A percentile compares a stretch with the other conserved stretches of the same genome.
Conservation (phyloP, 352 stramenopile genomes). For the Phytophthora capsici region DNA sequence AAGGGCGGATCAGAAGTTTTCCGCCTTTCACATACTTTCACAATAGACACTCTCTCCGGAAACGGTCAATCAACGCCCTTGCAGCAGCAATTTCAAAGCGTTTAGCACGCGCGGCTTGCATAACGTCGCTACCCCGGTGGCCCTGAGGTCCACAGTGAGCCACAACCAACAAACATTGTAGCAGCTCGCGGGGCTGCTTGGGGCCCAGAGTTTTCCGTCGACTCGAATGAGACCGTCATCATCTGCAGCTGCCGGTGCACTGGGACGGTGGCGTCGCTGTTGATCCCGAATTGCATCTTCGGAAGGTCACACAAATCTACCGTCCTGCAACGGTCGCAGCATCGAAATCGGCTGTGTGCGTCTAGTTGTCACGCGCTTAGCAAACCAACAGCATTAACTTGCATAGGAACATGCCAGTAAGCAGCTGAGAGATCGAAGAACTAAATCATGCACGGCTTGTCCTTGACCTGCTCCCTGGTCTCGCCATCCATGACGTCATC, state of each 20-base stretch:
- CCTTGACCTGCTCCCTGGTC: no score
- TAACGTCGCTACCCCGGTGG: conserved; percentile 7
- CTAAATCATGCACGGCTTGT: no score
- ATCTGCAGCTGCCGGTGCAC: not conserved
- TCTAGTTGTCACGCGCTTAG: not conserved
- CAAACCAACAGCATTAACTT: no score
- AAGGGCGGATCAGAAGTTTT: conserved; percentile 20
- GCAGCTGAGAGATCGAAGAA: no score
- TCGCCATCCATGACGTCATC: no score
- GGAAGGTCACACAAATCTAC: not conserved
- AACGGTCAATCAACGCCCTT: no score
- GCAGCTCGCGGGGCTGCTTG: not conserved
- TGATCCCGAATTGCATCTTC: no score
- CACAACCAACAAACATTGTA: conserved; percentile 4
- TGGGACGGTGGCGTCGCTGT: no score
- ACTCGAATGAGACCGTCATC: not conserved
- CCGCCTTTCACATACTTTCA: conserved; percentile 23
- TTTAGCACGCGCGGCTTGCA: not conserved
- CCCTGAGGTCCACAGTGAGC: conserved; percentile 12
- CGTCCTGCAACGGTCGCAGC: not conserved
- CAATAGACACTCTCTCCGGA: conserved; percentile 12
- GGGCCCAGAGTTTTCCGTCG: conserved; percentile 3
- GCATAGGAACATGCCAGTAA: no score
- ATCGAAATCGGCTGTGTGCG: not conserved
- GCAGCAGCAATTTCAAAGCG: not conserved